Evolutionary conservation across 441 rosid species (phyloP).

Genomic region (Breynia disticha): DNA sequence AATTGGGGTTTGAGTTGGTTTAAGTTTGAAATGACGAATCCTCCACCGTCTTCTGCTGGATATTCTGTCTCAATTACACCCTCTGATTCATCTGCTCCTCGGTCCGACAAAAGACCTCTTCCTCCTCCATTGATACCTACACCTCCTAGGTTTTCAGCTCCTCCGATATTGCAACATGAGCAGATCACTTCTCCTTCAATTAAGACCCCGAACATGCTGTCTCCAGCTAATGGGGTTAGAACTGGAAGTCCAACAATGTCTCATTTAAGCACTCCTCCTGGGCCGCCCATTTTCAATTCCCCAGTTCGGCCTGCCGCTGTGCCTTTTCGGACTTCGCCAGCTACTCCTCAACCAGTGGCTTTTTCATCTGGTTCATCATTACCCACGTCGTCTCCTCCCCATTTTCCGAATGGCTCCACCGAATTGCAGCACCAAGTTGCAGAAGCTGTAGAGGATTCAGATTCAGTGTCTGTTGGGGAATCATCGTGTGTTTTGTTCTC

Average conservation of each 20-base stretch:
- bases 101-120: conserved; percentile 32
- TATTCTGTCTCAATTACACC: conserved; percentile 32
- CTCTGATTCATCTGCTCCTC: conserved; percentile 32
- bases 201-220: conserved; percentile 36
- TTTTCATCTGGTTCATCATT: conserved; percentile 63
- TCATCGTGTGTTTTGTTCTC: conserved; percentile 70
- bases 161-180: conserved; percentile 53
- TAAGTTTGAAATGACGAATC: conserved; percentile 46
- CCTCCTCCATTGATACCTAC: conserved; percentile 35
- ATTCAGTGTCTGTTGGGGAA: conserved; percentile 30
- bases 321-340: conserved; percentile 84
- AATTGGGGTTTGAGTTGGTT: conserved; percentile 11
- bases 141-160: conserved; percentile 61
- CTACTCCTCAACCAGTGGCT: conserved; percentile 86
- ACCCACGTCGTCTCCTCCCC: conserved; percentile 80
- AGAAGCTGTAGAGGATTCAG: conserved; percentile 48
- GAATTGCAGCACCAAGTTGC: conserved; percentile 53
- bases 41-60: conserved; percentile 37
- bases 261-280: conserved; percentile 90
- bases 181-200: conserved; percentile 51
- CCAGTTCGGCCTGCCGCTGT: conserved; percentile 97
- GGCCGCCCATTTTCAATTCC: conserved; percentile 81
- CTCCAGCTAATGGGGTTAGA: conserved; percentile 58
- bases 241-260: conserved; percentile 53
- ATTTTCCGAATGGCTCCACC: conserved; percentile 56